These are phyloP conservation scores for Capsicum chinense DNA, from an alignment of 257 asterid species.

Conservation along the genomic window DNA sequence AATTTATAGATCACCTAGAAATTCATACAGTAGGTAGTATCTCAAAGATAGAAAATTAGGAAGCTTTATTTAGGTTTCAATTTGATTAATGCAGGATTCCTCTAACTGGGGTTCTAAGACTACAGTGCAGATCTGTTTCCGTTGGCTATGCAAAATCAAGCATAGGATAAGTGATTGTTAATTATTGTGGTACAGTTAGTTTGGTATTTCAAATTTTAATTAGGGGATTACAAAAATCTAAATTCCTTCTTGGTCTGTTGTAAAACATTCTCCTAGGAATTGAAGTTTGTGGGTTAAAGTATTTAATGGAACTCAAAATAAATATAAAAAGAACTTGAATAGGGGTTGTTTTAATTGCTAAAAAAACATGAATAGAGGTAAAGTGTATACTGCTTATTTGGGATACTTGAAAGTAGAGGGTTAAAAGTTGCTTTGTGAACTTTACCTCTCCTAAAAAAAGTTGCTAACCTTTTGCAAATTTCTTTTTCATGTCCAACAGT, in stretches of 20 bases:
- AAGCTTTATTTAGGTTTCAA: slow-evolving; percentile 8
- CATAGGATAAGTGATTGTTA: neutral
- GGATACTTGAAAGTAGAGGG: neutral
- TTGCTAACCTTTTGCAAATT: neutral
- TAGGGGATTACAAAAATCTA: neutral
- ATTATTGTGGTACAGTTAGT: neutral
- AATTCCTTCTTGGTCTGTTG: neutral
- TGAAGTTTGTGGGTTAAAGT: neutral
- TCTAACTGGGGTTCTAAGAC: neutral
- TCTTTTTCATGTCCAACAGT: neutral
- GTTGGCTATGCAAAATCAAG: neutral
- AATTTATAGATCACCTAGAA: slow-evolving; percentile 15
- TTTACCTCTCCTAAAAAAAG: too few species aligned
- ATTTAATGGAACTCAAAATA: neutral
- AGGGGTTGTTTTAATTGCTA: too few species aligned
- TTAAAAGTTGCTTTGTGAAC: too few species aligned
- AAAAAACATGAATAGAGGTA: too few species aligned
- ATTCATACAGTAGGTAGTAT: slow-evolving; percentile 10
- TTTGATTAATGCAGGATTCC: neutral
- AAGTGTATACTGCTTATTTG: neutral
- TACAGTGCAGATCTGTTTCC: neutral
- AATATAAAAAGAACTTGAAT: neutral
- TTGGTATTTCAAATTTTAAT: neutral
- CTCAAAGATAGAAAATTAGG: slow-evolving; percentile 13
- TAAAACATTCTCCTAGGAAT: neutral